Base-by-base conservation (phyloP, 441 rosid species). In the Cnidoscolus chayamansa region DNA sequence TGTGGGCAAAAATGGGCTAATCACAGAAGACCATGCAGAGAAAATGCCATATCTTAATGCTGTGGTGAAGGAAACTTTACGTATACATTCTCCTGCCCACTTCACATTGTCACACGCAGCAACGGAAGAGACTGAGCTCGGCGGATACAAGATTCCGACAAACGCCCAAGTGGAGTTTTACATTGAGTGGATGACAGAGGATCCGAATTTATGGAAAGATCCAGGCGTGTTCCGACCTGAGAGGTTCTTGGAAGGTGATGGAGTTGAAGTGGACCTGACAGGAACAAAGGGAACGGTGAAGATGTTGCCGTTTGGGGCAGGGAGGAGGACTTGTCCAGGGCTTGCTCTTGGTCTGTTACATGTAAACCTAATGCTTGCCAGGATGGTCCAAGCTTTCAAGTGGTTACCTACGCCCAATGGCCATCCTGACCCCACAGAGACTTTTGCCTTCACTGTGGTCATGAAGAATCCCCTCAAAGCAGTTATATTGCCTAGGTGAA, bases 241-340 rank as follows among this genome's bases (percentile, higher is more conserved):
- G 57, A 85, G 98, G 78, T 93, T 93, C 80, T 61, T 93, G 53
- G 79, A 78, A 0, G 96, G 97, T 0, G 97, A 93, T 0, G 98
- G 97, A 47, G 87, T 87, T 50, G 83, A 71, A 9, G 91, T 90
- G 13, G 98, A 93, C 55, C 63, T 93, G 77, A 91, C 97, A 2
- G 97, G 98, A 49, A 91, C 94, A 2, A 75, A 75, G 20, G 86
- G 94, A 11, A 85, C 76, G 8, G 86, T 89, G 47, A 86, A 78
- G 81, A 89, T 93, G 96, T 53, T 86, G 76, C 98, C 98, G 0
- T 93, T 93, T n/a, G 97, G 98, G 15, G 98, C 97, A 6, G 98
- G 98, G 0, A 77, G 97, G 77, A 81, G 98, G 87, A 91, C 91
- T 25, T 93, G 98, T 19, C 98, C 98, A 2, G 98, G 93, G 32